These are phyloP conservation scores for Pugionium dolabratum DNA, from an alignment of 345 rosid genomes.

Conservation along the genomic window DNA sequence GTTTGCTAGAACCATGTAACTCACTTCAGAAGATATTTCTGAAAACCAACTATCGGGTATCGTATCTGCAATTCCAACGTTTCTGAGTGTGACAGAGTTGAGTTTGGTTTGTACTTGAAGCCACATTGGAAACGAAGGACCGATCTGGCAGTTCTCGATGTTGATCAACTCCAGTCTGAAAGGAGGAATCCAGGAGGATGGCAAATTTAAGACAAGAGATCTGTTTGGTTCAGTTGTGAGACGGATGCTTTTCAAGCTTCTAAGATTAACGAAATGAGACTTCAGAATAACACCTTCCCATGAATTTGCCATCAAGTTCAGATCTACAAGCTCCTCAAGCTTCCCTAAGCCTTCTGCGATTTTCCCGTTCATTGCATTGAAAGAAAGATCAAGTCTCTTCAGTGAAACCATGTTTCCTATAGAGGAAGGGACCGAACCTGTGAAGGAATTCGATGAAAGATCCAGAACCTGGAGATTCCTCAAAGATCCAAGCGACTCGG, in stretches of 20 bases:
- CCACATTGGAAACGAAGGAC: constrained; percentile 65
- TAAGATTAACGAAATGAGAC: constrained; percentile 48
- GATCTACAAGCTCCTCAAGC: constrained; percentile 40
- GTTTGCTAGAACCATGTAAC: constrained; percentile 47
- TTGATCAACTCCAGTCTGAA: constrained; percentile 50
- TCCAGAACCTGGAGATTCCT: constrained; percentile 40
- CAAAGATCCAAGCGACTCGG: constrained; percentile 51
- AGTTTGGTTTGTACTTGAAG: constrained; percentile 56
- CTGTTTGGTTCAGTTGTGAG: constrained; percentile 48
- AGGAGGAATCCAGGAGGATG: constrained; percentile 59
- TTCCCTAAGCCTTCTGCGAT: constrained; percentile 53
- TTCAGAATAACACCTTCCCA: constrained; percentile 53
- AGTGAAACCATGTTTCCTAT: constrained; percentile 47
- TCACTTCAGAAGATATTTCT: constrained; percentile 39
- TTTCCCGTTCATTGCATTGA: constrained; percentile 52
- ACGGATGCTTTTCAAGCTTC: constrained; percentile 38
- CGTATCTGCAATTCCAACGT: constrained; percentile 50
- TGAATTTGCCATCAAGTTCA: constrained; percentile 47
- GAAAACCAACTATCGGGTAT: constrained; percentile 49
- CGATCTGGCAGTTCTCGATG: constrained; percentile 53
- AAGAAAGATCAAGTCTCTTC: constrained; percentile 47
- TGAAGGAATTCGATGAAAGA: constrained; percentile 48
- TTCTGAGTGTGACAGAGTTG: constrained; percentile 42
- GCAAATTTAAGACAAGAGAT: constrained; percentile 45
- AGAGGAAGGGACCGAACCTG: constrained; percentile 52